phyloP scores from a whole-genome alignment of 192 early-diverging fungal genomes.

The Podila horticola region DNA sequence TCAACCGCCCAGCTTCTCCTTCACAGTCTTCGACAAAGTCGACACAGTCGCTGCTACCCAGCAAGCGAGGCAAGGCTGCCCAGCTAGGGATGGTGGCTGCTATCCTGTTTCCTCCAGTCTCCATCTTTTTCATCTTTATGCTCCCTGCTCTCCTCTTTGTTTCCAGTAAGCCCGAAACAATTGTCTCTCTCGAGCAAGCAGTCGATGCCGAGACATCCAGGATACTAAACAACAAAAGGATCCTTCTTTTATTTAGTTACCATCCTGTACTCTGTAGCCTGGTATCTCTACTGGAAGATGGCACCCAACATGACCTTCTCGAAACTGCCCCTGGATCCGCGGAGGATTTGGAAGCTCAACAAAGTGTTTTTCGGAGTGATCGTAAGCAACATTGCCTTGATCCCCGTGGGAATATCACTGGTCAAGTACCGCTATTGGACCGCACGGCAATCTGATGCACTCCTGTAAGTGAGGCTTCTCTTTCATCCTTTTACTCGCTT shows the following conservation, averaged over 20 bases:
- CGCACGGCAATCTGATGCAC: constrained; percentile 1
- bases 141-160: constrained; percentile 28
- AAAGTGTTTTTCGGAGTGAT: constrained; percentile 11
- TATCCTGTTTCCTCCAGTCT: constrained; percentile 36
- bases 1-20: not conserved
- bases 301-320: constrained; percentile 5
- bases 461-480: constrained; percentile 8
- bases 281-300: constrained; percentile 6
- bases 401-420: constrained; percentile 18
- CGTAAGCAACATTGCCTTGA: constrained; percentile 17
- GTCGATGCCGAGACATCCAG: too few relatives aligned
- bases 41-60: constrained; percentile 11
- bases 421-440: constrained; percentile 28
- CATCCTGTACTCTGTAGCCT: constrained; percentile 13
- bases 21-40: not conserved
- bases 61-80: constrained; percentile 46
- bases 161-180: constrained; percentile 13
- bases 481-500: constrained; percentile 31
- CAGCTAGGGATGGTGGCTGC: constrained; percentile 28
- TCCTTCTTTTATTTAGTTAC: not conserved
- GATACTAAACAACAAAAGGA: too few relatives aligned
- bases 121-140: constrained; percentile 38
- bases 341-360: constrained; percentile 23
- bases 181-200: not conserved
- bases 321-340: constrained; percentile 11